Evolutionary conservation across 225 moss, liverwort and hornwort species (phyloP), one percentile per base, ranked within the genome.

Genomic region (Thuidium tamariscinum): DNA sequence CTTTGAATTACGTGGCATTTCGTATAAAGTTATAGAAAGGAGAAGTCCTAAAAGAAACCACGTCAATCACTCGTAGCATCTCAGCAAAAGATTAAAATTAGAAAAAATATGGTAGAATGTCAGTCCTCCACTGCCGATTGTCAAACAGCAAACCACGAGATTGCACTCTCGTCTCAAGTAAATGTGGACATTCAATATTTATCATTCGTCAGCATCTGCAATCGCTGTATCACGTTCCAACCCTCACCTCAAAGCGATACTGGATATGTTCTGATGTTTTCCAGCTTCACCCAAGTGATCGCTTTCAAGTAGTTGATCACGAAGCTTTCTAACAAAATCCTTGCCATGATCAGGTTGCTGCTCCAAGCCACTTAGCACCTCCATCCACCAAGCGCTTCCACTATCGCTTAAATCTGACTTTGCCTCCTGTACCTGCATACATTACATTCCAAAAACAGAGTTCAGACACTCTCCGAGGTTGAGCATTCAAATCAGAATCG

Each of bases 371-470:
- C 83, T 88, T 82, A 96, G 87, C 72, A 95, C 93, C 81, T 97
- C 96, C 88, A 96, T 90, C 98, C 98, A 98, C 98, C 98, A 98
- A 86, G 81, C 84, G 72, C 91, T 93, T 61, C 97, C 96, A 85
- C 83, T 85, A 64, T 60, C 92, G 39, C 90, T 93, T 81, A 93
- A 90, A 79, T 93, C 95, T 85, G 88, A 88, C 77, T 93, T 91
- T 51, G 87, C 91, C 88, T 95, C 96, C 54, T 89, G 90, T 52
- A 98, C 95, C 98, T 98, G 88, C 77, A 75, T 20, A 64, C 80
- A 41, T 74, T 80, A 83, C 76, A 91, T 77, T 67, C 48, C 71
- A 63, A 67, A 88, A 76, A 69, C 60, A 86, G 56, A 74, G 55
- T 83, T 85, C 75, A 91, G 21, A 54, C 52, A 77, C 63, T 84